Evolutionary conservation across 1,284 basidiomycete genomes (phyloP).

Genomic region (Leccinum angustisporum): DNA sequence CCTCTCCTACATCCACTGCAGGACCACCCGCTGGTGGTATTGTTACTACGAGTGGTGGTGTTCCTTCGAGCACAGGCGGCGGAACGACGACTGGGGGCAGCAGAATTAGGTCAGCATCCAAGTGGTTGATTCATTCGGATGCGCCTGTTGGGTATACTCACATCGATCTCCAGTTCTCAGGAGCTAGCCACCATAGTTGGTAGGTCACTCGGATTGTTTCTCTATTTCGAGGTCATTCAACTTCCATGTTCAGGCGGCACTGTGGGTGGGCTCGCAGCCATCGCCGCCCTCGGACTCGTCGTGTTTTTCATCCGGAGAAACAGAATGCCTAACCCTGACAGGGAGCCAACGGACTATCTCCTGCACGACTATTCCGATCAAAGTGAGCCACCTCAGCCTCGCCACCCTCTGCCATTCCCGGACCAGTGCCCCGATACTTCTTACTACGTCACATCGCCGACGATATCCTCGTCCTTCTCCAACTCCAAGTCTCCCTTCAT

Average conservation of each 20-base stretch:
- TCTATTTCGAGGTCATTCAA: slow-evolving; percentile 5
- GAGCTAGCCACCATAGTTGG: slow-evolving; percentile 66
- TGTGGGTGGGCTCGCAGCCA: slow-evolving; percentile 56
- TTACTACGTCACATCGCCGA: slow-evolving; percentile 65
- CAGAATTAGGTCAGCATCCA: slow-evolving; percentile 25
- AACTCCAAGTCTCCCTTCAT: not conserved
- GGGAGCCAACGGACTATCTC: slow-evolving; percentile 61
- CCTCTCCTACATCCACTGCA: slow-evolving; percentile 72
- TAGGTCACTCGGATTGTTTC: slow-evolving; percentile 18
- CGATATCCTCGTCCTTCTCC: slow-evolving; percentile 32
- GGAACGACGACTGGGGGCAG: slow-evolving; percentile 33
- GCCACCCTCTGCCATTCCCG: slow-evolving; percentile 50
- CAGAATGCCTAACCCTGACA: slow-evolving; percentile 38
- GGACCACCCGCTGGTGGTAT: slow-evolving; percentile 71
- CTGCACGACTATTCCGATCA: slow-evolving; percentile 57
- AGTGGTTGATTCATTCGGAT: not conserved
- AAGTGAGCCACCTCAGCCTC: slow-evolving; percentile 31
- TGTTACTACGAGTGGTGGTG: not conserved
- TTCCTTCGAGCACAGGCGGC: not conserved
- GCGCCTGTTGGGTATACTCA: not conserved
- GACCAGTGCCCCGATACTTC: slow-evolving; percentile 67
- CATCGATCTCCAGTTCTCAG: slow-evolving; percentile 26
- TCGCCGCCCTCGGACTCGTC: slow-evolving; percentile 45
- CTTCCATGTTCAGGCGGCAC: slow-evolving; percentile 49
- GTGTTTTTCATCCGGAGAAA: slow-evolving; percentile 53